Base-by-base conservation (phyloP, 352 stramenopile species). In the Pythium myriotylum region DNA sequence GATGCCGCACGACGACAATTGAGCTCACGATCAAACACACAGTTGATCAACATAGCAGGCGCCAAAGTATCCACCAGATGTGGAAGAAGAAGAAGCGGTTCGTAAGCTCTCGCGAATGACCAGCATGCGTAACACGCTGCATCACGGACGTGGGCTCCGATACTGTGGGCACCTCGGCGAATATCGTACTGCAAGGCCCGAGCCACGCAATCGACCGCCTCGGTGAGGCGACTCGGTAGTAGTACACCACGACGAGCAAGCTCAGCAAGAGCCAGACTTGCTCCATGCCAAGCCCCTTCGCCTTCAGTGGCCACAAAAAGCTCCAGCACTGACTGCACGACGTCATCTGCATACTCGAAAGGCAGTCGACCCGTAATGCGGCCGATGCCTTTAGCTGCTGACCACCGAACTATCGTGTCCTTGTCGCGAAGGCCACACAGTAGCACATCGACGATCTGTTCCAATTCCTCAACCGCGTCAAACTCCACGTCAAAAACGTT, bases 401-500 rank as follows among this genome's bases (percentile, higher is more conserved):
- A 99, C 97, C 97, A 99, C n/a, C 97, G 86, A 43, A 99, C 97
- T 14, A 98, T 88, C 1, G 97, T 99, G 72, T 98, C 93, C 49
- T 95, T 91, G 73, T 99, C 95, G 32, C 85, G 81, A 4, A 99
- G 69, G 0, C 86, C 91, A 47, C 72, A 85, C 14, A 99, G 60
- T 26, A 96, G 64, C 5, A 90, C 78, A 52, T 98, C 97, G 33
- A 99, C 93, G 33, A 98, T 97, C 57, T 99, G 93, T 72, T 99
- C 97, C 20, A 99, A 79, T 69, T 98, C 82, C 62, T 98, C 94
- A n/a, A 98, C 90, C 13, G 98, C 86, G 39, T 89, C 76, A 42
- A 89, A 74, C 16, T 77, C 60, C 22, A 86, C 55, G 40, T 60
- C 74, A 24, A 88, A 72, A 9, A 88, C 59, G 20, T 79, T 64